Conservation (phyloP, 2,329 filamentous ascomycete species). For the Penicillium sp. region DNA sequence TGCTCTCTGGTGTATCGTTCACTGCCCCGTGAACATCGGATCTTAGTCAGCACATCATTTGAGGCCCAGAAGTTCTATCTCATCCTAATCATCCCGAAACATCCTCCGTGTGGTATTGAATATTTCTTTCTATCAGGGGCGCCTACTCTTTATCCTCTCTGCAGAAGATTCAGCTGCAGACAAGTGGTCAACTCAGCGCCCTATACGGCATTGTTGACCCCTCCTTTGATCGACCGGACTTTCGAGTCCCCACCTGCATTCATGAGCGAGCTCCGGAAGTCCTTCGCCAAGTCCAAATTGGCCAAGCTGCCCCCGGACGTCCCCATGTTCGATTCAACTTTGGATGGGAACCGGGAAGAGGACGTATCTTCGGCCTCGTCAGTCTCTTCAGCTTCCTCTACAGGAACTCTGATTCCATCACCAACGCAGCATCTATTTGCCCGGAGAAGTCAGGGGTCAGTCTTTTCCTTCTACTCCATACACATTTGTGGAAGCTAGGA, state of each 20-base stretch:
- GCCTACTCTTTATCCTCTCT: background rate
- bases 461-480: slow-evolving; percentile 9
- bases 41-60: background rate
- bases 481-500: background rate
- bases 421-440: slow-evolving; percentile 71
- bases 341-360: slow-evolving; percentile 40
- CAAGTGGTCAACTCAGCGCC: background rate
- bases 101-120: background rate
- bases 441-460: slow-evolving; percentile 62
- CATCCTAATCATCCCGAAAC: background rate
- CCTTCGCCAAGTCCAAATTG: slow-evolving; percentile 75
- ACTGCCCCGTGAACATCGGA: background rate
- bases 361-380: slow-evolving; percentile 73
- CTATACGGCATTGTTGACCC: background rate
- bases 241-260: background rate
- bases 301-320: slow-evolving; percentile 59
- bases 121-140: background rate
- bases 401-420: slow-evolving; percentile 84
- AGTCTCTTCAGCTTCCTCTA: slow-evolving; percentile 84
- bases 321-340: slow-evolving; percentile 44
- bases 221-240: background rate
- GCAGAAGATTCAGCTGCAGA: no score
- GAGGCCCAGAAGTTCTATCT: background rate
- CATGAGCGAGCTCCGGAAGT: slow-evolving; percentile 80
- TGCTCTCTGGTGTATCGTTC: background rate